Base-by-base conservation (phyloP, 768 basidiomycete species). In the Suillus sp. region DNA sequence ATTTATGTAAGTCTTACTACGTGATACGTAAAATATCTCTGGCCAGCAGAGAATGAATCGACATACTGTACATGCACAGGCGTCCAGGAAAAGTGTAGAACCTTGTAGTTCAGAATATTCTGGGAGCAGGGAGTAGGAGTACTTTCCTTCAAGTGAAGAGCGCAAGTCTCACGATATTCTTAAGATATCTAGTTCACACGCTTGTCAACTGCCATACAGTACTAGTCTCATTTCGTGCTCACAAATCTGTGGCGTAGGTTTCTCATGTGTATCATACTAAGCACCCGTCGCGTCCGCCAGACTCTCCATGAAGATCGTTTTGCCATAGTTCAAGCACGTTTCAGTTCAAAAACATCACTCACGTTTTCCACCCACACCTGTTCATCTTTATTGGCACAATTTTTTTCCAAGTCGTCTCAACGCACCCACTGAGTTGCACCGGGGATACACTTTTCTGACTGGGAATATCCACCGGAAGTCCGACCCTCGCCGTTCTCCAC, bases 211-310 rank as follows among this genome's bases (percentile, higher is more conserved):
- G 11, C 22, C n/a, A 47, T 7, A 4, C 22, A 22, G 16, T 7
- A 2, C 16, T 10, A 47, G 22, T 22, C 13, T 47, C 22, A 22
- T 47, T 27, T 16, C 25, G 25, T 27, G 20, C 8, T 30, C 27
- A 18, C 7, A 18, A 30, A 34, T 9, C 16, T 30, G 3, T 51
- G 25, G 47, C 48, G 8, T 16, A 48, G 16, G 3, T 9, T 51
- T 51, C 51, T 53, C 51, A 53, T 53, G 51, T 53, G 5, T n/a
- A 11, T 30, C 50, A 51, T 20, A 34, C 32, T 6, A 51, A 50
- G 9, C 9, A 27, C 47, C 25, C 14, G 48, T 48, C 1, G n/a
- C n/a, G n/a, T n/a, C n/a, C n/a, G 25, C 16, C 48, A 7, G 48
- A 48, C 43, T 45, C 50, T 10, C 9, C 50, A 53, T 53, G 30